phyloP scores from a whole-genome alignment of 1,284 basidiomycete species.

The Singerocomus rubriflavus region DNA sequence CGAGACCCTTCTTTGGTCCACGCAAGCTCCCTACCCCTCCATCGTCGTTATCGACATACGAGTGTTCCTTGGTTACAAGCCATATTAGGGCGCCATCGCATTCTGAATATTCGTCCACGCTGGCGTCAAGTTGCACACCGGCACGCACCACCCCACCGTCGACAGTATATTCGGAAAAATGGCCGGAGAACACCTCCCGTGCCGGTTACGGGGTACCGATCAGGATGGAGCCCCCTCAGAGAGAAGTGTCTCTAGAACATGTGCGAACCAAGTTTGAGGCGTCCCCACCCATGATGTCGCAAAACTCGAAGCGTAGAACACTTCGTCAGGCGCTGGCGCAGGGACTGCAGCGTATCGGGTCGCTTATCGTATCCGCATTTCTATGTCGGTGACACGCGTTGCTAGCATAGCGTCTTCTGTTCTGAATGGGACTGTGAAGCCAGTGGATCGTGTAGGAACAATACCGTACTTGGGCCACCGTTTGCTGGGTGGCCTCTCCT shows the following conservation, averaged over 20 bases:
- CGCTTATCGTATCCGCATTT: conserved; percentile 31
- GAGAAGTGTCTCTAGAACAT: conserved; percentile 25
- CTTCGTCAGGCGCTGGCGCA: conserved; percentile 26
- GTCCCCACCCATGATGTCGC: conserved; percentile 23
- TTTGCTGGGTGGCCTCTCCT: conserved; percentile 6
- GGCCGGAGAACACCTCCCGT: conserved; percentile 24
- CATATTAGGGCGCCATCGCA: conserved; percentile 25
- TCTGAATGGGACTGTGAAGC: conserved; percentile 29
- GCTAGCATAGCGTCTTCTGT: conserved; percentile 5
- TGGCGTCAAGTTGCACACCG: conserved; percentile 30
- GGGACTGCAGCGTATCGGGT: conserved; percentile 28
- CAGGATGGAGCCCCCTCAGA: conserved; percentile 26
- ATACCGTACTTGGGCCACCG: conserved; percentile 22
- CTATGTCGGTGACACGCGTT: conserved; percentile 30
- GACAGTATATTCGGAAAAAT: conserved; percentile 33
- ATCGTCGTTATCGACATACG: conserved; percentile 27
- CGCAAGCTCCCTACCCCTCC: conserved; percentile 36
- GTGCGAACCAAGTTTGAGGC: conserved; percentile 23
- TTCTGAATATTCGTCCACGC: conserved; percentile 28
- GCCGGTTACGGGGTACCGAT: conserved; percentile 23
- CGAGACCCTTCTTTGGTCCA: conserved; percentile 22
- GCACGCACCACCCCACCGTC: conserved; percentile 35
- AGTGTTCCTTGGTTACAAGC: conserved; percentile 12
- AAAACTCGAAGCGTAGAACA: conserved; percentile 23
- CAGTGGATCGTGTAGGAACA: conserved; percentile 19